Evolutionary conservation across 441 rosid species (phyloP).

Genomic region (Metrosideros polymorpha): DNA sequence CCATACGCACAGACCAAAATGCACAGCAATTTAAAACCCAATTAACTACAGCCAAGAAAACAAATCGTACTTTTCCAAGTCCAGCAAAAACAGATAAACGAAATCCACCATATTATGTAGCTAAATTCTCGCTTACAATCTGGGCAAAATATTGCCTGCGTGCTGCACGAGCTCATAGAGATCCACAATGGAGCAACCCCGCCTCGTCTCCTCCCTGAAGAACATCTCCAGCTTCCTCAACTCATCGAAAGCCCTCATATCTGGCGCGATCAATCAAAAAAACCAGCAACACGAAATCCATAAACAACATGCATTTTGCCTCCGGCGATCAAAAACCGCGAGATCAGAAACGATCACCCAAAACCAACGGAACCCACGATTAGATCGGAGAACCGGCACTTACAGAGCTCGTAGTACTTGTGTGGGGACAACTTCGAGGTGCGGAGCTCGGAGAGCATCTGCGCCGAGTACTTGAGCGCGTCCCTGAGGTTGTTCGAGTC

Average conservation of each 20-base stretch:
- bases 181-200: conserved; percentile 92
- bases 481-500: conserved; percentile 94
- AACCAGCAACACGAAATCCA: background rate
- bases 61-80: background rate
- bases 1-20: background rate
- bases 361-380: conserved; percentile 2
- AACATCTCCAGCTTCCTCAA: conserved; percentile 88
- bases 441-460: conserved; percentile 96
- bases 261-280: conserved; percentile 15
- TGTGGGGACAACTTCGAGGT: conserved; percentile 97
- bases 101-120: background rate
- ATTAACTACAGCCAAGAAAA: background rate
- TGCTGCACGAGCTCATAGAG: conserved; percentile 96
- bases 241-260: conserved; percentile 98
- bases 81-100: background rate
- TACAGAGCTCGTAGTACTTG: conserved; percentile 90
- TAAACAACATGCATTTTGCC: background rate
- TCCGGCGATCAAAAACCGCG: background rate
- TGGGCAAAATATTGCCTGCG: conserved; percentile 96
- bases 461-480: conserved; percentile 95
- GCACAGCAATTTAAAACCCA: background rate
- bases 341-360: background rate
- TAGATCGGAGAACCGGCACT: conserved; percentile 18
- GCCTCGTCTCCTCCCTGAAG: conserved; percentile 89
- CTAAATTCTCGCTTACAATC: conserved; percentile 50